These are phyloP conservation scores for Aspergillus sparsus DNA, from an alignment of 495 filamentous ascomycete genomes.

Conservation along the genomic window DNA sequence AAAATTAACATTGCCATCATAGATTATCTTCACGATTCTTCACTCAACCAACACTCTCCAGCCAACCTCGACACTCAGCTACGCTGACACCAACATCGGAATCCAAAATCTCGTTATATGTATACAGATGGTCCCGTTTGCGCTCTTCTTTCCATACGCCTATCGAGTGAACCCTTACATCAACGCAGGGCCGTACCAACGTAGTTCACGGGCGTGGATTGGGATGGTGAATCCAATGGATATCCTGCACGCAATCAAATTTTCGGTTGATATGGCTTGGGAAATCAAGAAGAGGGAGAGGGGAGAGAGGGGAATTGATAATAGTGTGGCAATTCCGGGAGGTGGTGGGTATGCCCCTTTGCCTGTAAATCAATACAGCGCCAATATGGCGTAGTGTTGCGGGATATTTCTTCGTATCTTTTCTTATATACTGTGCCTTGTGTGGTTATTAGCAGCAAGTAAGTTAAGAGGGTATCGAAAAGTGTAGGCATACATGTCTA, in stretches of 20 bases:
- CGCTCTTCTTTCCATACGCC: constrained; percentile 35
- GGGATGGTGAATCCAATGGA: background rate
- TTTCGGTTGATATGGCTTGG: background rate
- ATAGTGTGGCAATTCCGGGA: background rate
- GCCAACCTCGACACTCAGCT: constrained; percentile 28
- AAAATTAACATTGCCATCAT: background rate
- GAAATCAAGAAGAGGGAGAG: background rate
- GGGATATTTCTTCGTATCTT: too few species aligned
- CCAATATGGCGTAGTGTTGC: too few species aligned
- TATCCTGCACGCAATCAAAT: background rate
- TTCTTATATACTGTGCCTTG: too few species aligned
- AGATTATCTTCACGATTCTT: constrained; percentile 37
- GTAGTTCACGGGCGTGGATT: background rate
- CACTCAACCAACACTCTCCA: constrained; percentile 26
- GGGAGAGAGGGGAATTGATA: background rate
- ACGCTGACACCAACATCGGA: constrained; percentile 36
- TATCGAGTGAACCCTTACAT: constrained; percentile 31
- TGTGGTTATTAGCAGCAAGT: too few species aligned
- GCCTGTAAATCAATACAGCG: background rate
- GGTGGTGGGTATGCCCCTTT: background rate
- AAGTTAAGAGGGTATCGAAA: too few species aligned
- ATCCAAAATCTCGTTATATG: constrained; percentile 37
- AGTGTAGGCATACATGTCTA: too few species aligned
- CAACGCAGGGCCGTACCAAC: background rate
- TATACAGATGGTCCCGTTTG: constrained; percentile 38